phyloP scores from a whole-genome alignment of 306 rosid genomes.

The Notholithocarpus densiflorus region DNA sequence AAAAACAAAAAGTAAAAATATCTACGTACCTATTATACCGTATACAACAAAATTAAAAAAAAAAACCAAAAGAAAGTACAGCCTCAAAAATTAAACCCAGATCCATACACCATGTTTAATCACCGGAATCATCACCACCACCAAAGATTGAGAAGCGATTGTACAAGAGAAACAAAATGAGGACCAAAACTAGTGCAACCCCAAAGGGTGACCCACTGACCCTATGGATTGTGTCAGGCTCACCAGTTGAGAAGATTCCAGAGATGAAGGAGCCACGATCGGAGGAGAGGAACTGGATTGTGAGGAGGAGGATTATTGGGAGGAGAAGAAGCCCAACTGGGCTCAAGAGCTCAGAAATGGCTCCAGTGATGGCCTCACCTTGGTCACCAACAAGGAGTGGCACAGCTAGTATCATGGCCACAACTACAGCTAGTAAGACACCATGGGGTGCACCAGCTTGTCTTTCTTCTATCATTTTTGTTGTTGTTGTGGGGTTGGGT shows the following conservation, averaged over 20 bases:
- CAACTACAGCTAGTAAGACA: conserved; percentile 60
- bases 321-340: conserved; percentile 83
- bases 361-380: conserved; percentile 73
- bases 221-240: conserved; percentile 79
- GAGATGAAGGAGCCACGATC: conserved; percentile 74
- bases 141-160: conserved; percentile 77
- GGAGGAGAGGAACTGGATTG: conserved; percentile 87
- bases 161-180: conserved; percentile 61
- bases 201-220: conserved; percentile 83
- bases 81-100: not conserved
- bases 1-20: too few relatives aligned
- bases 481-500: not conserved
- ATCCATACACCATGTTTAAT: conserved; percentile 32
- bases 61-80: not conserved
- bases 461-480: conserved; percentile 42
- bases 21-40: not conserved
- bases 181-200: conserved; percentile 67
- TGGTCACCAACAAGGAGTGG: conserved; percentile 72
- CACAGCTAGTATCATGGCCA: conserved; percentile 46
- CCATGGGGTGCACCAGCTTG: conserved; percentile 78
- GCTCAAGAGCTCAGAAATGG: conserved; percentile 67
- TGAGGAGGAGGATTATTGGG: conserved; percentile 76
- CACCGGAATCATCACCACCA: conserved; percentile 69
- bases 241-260: conserved; percentile 68
- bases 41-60: too few relatives aligned